Evolutionary conservation across 495 filamentous ascomycete genomes (phyloP).

Genomic region (Polyplosphaeria fusca): DNA sequence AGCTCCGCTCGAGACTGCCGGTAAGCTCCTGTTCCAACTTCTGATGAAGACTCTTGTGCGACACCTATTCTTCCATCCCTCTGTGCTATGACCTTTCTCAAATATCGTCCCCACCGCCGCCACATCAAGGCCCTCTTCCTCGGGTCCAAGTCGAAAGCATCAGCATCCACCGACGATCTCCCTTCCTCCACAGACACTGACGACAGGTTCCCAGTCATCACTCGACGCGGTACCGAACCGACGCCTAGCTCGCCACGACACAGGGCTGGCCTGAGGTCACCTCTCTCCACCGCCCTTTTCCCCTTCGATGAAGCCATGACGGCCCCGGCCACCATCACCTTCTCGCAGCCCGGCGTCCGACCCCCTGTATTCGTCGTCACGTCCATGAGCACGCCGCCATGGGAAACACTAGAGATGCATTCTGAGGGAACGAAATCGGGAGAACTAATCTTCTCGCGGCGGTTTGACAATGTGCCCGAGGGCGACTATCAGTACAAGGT

Average conservation of each 20-base stretch:
- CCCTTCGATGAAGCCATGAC: conserved; percentile 11
- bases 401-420: conserved; percentile 61
- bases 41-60: not conserved
- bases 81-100: conserved; percentile 19
- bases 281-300: not conserved
- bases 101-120: conserved; percentile 10
- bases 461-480: conserved; percentile 48
- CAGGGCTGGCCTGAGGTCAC: not conserved
- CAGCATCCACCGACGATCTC: conserved; percentile 18
- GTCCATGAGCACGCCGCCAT: conserved; percentile 62
- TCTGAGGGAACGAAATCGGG: conserved; percentile 37
- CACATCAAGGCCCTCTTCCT: conserved; percentile 11
- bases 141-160: conserved; percentile 6
- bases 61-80: conserved; percentile 8
- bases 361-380: conserved; percentile 65
- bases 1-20: too few species aligned
- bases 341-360: conserved; percentile 52
- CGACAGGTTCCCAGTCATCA: not conserved
- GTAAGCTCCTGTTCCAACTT: not conserved
- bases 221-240: not conserved
- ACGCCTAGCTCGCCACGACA: not conserved
- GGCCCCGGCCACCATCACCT: conserved; percentile 51
- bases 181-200: not conserved
- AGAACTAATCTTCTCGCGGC: conserved; percentile 35
- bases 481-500: conserved; percentile 68